Percentiles rank a stretch among this genome's conserved stretches.
These are phyloP conservation scores for Parasarocladium wereldwijsianum DNA, from an alignment of 2,329 filamentous ascomycete species.

Conservation along the genomic window DNA sequence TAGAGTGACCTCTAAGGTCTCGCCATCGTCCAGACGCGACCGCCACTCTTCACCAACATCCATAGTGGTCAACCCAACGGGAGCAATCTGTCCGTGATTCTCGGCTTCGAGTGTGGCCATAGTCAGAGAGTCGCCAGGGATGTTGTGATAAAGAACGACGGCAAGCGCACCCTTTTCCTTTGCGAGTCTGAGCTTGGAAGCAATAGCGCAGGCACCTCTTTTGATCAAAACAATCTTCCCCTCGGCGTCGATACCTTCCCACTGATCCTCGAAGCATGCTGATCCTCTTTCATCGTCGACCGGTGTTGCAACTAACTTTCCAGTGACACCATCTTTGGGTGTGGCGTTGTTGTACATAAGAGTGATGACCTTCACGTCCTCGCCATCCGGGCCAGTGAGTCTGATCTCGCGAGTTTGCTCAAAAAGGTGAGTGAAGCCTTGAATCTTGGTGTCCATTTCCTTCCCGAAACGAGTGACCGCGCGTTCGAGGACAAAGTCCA, in stretches of 20 bases:
- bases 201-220: conserved; percentile 26
- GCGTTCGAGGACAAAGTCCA: conserved; percentile 39
- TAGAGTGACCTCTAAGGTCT: conserved; percentile 19
- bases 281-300: conserved; percentile 22
- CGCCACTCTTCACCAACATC: conserved; percentile 22
- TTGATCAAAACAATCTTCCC: conserved; percentile 30
- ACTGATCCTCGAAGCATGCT: conserved; percentile 26
- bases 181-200: conserved; percentile 28
- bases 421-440: conserved; percentile 31
- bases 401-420: conserved; percentile 25
- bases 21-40: conserved; percentile 16
- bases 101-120: conserved; percentile 37
- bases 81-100: conserved; percentile 19
- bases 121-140: conserved; percentile 24
- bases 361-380: conserved; percentile 25
- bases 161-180: conserved; percentile 25
- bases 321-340: conserved; percentile 21
- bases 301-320: conserved; percentile 20
- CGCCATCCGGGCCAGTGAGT: conserved; percentile 28
- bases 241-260: conserved; percentile 26
- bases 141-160: conserved; percentile 48
- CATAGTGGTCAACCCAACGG: conserved; percentile 20
- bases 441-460: conserved; percentile 27
- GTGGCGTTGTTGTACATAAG: conserved; percentile 33
- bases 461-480: conserved; percentile 21